Conservation (phyloP, 192 early-diverging fungal genomes). For the Entomortierella beljakovae region DNA sequence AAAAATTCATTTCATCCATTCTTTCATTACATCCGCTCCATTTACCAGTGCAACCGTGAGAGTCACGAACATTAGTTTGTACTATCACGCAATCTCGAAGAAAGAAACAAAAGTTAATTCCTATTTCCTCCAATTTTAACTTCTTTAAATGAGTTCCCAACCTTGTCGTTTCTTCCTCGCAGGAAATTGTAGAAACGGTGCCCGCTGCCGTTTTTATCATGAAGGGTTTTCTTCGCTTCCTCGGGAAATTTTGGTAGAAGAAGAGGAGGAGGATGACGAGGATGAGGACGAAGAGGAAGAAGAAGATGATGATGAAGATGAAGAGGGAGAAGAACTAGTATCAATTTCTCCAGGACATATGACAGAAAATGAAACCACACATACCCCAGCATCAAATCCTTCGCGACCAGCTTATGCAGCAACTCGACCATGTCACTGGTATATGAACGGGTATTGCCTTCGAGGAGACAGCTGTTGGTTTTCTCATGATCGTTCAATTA, state of each 20-base stretch:
- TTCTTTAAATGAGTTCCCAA: slow-evolving; percentile 7
- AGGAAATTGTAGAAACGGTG: slow-evolving; percentile 42
- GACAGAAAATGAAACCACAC: background rate
- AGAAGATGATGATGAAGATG: background rate
- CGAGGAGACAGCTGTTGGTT: slow-evolving; percentile 49
- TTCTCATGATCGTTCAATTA: slow-evolving; percentile 34
- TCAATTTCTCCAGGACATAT: slow-evolving; percentile 3
- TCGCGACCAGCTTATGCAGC: slow-evolving; percentile 27
- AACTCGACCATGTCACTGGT: slow-evolving; percentile 33
- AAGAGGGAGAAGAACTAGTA: background rate
- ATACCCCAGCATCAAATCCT: background rate
- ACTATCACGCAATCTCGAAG: too few relatives aligned
- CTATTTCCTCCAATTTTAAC: too few relatives aligned
- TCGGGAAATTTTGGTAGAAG: background rate
- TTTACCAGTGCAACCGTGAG: too few relatives aligned
- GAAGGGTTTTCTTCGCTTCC: slow-evolving; percentile 33
- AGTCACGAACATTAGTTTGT: too few relatives aligned
- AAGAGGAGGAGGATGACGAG: background rate
- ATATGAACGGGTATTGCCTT: slow-evolving; percentile 48
- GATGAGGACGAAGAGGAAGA: slow-evolving; percentile 1
- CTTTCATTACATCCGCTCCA: too few relatives aligned
- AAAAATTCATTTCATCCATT: too few relatives aligned
- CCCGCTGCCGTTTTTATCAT: slow-evolving; percentile 33
- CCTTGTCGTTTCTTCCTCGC: slow-evolving; percentile 34
- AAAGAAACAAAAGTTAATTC: background rate